phyloP scores from a whole-genome alignment of 768 basidiomycete genomes.

The Tylopilus balloui region DNA sequence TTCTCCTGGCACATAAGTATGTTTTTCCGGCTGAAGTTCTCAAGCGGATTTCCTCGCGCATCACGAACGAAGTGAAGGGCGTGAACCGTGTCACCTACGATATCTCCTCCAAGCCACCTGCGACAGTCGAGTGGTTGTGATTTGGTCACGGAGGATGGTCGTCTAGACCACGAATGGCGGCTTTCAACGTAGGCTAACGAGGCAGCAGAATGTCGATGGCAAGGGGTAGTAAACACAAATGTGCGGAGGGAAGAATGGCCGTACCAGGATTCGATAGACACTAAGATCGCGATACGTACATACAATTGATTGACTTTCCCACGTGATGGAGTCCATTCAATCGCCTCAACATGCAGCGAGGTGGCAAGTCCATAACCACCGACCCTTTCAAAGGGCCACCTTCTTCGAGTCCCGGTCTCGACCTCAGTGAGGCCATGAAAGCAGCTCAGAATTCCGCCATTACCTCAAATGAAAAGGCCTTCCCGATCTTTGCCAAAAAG shows the following conservation, averaged over 20 bases:
- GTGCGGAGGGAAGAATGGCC: neutral
- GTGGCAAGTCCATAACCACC: constrained; percentile 2
- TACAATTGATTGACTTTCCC: neutral
- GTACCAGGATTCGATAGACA: too few relatives aligned
- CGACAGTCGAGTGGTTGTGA: constrained; percentile 49
- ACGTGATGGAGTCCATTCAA: constrained; percentile 3
- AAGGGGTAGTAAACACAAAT: neutral
- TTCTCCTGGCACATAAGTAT: constrained; percentile 55
- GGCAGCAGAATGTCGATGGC: neutral
- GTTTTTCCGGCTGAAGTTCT: constrained; percentile 91
- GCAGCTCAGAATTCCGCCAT: constrained; percentile 19
- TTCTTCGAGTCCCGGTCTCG: neutral
- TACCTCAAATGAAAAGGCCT: constrained; percentile 34
- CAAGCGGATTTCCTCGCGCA: constrained; percentile 88
- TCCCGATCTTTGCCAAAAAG: constrained; percentile 32
- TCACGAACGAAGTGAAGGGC: constrained; percentile 97
- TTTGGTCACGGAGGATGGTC: too few relatives aligned
- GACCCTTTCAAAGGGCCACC: constrained; percentile 5
- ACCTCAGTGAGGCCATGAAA: constrained; percentile 10
- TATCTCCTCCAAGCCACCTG: constrained; percentile 96
- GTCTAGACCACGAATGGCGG: too few relatives aligned
- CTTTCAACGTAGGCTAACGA: too few relatives aligned
- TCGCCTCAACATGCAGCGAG: constrained; percentile 5
- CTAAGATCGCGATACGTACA: too few relatives aligned
- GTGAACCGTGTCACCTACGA: constrained; percentile 96